Evolutionary conservation across 371 early-diverging fungal species (phyloP).

Genomic region (Amoeboaphelidium occidentale): DNA sequence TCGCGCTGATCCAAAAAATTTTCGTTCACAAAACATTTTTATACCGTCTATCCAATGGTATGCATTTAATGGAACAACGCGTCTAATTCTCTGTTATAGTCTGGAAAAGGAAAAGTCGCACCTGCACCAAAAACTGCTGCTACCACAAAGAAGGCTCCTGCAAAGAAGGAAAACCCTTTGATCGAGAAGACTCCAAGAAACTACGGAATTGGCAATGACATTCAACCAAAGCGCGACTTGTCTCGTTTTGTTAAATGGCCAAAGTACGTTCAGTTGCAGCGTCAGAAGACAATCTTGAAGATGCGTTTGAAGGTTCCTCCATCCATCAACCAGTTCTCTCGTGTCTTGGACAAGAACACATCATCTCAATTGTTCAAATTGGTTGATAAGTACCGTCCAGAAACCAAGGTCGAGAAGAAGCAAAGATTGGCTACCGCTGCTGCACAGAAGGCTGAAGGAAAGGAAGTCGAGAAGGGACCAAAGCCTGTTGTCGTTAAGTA

Average conservation of each 20-base stretch:
- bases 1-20: too few species aligned
- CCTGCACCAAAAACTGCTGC: too few species aligned
- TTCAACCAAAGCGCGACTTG: conserved; percentile 85
- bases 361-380: conserved; percentile 91
- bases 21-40: too few species aligned
- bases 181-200: conserved; percentile 75
- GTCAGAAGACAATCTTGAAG: conserved; percentile 85
- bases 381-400: conserved; percentile 95
- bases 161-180: conserved; percentile 79
- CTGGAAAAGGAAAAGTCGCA: too few species aligned
- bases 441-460: conserved; percentile 56
- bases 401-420: conserved; percentile 88
- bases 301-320: conserved; percentile 98
- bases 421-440: conserved; percentile 58
- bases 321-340: conserved; percentile 97
- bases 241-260: conserved; percentile 95
- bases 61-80: too few species aligned
- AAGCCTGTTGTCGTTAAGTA: conserved; percentile 89
- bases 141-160: too few species aligned
- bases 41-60: too few species aligned
- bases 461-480: conserved; percentile 31
- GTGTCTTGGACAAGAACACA: conserved; percentile 87
- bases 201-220: conserved; percentile 80
- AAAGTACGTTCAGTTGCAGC: conserved; percentile 85
- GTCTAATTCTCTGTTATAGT: too few species aligned